Base-by-base conservation (phyloP, 495 filamentous ascomycete genomes). In the Astrothelium subdiscretum region DNA sequence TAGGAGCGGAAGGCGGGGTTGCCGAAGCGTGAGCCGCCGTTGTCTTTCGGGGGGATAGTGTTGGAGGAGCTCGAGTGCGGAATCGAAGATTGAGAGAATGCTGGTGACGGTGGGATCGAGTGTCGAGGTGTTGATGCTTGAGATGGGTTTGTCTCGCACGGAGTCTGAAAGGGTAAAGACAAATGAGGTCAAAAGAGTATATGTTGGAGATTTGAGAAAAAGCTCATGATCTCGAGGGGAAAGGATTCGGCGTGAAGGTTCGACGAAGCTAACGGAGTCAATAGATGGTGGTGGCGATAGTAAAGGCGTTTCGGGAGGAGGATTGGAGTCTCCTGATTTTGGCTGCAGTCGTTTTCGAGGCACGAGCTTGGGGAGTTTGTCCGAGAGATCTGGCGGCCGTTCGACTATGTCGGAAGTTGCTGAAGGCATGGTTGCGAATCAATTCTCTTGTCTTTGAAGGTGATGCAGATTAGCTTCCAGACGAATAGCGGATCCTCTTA, bases 1-100 rank as follows among this genome's bases (percentile, higher is more conserved):
- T 95, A 90, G 64, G 81, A 74, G 61, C 90, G 86, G 75, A 99
- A 99, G 32, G 86, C 80, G 59, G 89, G 90, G 73, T 99, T 99
- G 32, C 94, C 95, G 69, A 99, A 99, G 40, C 94, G 83, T 4
- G 91, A 96, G 29, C 89, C 89, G 43, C 85, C 87, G 66, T 89
- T 85, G 61, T 97, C 90, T 64, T n/a, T 88, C 79, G 1, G 95
- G 86, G 1, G 95, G 95, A 54, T 86, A 84, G 31, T 80, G 73
- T 1, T 76, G 73, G 5, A 92, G 77, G 10, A 89, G 75, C 2
- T 77, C 71, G 59, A 87, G 83, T 12, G 89, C 80, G 32, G 81
- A 77, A 51, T 86, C 79, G 27, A 99, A 80, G 44, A 96, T 83
- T 12, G 70, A 65, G n/a, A 91, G 75, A 58, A 97, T 83, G 27